Base-by-base conservation (phyloP, 129 eudicot genomes). In the Tagetes erecta region DNA sequence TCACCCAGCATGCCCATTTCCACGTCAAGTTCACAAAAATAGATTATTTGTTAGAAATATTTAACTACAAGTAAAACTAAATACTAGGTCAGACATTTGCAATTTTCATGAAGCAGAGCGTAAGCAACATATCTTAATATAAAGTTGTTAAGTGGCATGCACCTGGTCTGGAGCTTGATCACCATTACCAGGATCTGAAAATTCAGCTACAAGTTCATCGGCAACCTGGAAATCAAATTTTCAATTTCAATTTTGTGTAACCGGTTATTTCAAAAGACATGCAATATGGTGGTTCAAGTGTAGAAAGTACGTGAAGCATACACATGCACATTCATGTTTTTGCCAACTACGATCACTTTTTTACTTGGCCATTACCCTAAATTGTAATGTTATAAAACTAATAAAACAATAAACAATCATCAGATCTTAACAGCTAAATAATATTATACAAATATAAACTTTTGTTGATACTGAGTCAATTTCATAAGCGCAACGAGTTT, bases 121-220 rank as follows among this genome's bases (percentile, higher is more conserved):
- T 52, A 50, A 46, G 44, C 30, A 64, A 11, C 35, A 76, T 38
- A 67, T 78, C 50, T 58, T 50, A 27, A n/a, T 47, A 64, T 68
- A 71, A 58, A 47, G 46, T 71, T 81, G 72, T 49, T 13, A 47
- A 51, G 72, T 50, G 41, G 65, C 60, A 65, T 36, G 0, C 81
- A 82, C 89, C 89, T 85, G 89, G 64, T 85, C 86, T 6, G 88
- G 83, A 53, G 86, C 62, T 64, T 89, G 65, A 69, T 80, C 70
- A 64, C 73, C 64, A 40, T 74, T 75, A 64, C 68, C 55, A 0
- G 91, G 88, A 71, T 88, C 93, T 34, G 90, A 67, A 78, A 90
- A 90, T 83, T 90, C 96, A 71, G 88, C 87, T 42, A 90, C 91
- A 79, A 90, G 93, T 85, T 90, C 96, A 80, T 90, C 96, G 11